Conservation (phyloP, 805 yeast genomes). For the Scheffersomyces ergatensis region DNA sequence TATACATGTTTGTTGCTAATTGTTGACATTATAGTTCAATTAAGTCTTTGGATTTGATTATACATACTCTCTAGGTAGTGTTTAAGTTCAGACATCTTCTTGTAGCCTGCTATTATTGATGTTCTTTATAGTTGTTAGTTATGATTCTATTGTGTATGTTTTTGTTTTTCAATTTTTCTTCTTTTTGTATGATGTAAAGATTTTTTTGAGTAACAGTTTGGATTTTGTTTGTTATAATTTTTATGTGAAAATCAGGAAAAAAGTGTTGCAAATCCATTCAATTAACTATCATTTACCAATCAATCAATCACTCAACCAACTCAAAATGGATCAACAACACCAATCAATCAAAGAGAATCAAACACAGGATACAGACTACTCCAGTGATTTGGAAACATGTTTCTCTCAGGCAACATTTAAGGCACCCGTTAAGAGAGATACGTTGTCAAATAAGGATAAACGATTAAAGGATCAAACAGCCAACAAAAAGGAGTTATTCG, state of each 20-base stretch:
- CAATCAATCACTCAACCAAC: not conserved
- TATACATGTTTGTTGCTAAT: slow-evolving; percentile 1
- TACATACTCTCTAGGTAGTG: slow-evolving; percentile 32
- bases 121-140: too few species aligned
- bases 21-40: not conserved
- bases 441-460: not conserved
- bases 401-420: slow-evolving; percentile 4
- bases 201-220: too few species aligned
- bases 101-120: too few species aligned
- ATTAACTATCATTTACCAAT: not conserved
- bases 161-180: not conserved
- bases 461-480: not conserved
- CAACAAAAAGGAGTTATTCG: slow-evolving; percentile 10
- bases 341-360: too few species aligned
- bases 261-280: not conserved
- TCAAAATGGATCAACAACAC: too few species aligned
- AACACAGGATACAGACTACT: slow-evolving; percentile 17
- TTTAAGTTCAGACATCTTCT: slow-evolving; percentile 27
- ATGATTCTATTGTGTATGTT: not conserved
- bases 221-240: too few species aligned
- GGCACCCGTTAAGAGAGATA: not conserved
- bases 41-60: not conserved
- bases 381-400: slow-evolving; percentile 16
- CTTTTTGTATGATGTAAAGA: too few species aligned
- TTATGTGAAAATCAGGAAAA: not conserved